A percentile compares a stretch with the other conserved stretches of the same genome.
Evolutionary conservation across 2,329 filamentous ascomycete genomes (phyloP).

Genomic region (Claviceps sp.): DNA sequence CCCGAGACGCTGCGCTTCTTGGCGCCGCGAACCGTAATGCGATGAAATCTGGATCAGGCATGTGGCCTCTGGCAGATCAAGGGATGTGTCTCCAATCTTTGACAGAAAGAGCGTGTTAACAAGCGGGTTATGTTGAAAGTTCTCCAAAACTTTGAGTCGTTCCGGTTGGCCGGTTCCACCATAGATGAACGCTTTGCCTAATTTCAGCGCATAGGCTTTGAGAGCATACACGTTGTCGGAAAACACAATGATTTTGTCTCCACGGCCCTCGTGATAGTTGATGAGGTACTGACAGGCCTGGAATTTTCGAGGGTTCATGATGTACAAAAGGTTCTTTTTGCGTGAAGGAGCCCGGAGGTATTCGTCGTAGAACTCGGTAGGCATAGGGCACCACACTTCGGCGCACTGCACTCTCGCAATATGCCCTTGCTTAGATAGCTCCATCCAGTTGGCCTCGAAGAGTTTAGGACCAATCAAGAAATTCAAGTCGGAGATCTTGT

Average conservation of each 20-base stretch:
- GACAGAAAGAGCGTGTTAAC: conserved; percentile 92
- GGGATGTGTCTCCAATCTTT: conserved; percentile 96
- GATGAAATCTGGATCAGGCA: conserved; percentile 96
- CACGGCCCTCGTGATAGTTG: conserved; percentile 86
- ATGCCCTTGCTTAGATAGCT: conserved; percentile 89
- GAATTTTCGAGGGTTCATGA: conserved; percentile 96
- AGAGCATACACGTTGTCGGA: conserved; percentile 94
- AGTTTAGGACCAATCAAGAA: conserved; percentile 95
- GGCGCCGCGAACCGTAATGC: conserved; percentile 90
- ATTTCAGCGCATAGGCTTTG: conserved; percentile 67
- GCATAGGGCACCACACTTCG: conserved; percentile 99
- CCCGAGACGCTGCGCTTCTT: conserved; percentile 87
- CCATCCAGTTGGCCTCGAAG: conserved; percentile 99
- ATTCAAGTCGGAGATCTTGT: conserved; percentile 95
- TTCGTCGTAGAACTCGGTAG: conserved; percentile 92
- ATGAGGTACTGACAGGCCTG: conserved; percentile 98
- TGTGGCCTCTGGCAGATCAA: conserved; percentile 91
- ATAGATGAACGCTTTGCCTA: conserved; percentile 82
- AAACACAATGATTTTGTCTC: conserved; percentile 97
- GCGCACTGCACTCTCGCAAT: conserved; percentile 96
- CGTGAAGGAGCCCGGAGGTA: conserved; percentile 59
- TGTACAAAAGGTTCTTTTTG: conserved; percentile 51
- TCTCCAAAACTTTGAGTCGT: conserved; percentile 75
- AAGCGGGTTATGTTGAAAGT: conserved; percentile 84
- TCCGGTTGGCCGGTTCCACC: conserved; percentile 78